Base-by-base conservation (phyloP, 495 filamentous ascomycete species). In the Parathielavia hyrcaniae region DNA sequence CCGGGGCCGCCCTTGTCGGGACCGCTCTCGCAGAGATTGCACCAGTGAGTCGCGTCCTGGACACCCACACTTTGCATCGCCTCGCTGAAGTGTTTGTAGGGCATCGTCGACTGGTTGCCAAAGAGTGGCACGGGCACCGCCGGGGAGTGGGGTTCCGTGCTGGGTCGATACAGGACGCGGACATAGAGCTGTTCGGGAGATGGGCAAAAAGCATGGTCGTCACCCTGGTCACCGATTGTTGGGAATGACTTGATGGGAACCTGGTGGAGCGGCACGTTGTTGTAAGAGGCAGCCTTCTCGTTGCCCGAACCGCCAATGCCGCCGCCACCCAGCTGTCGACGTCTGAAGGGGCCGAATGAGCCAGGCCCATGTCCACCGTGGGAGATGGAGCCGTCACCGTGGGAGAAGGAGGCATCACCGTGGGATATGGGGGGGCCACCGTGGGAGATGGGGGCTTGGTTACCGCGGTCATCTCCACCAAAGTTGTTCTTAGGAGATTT, bases 101-200 rank as follows among this genome's bases (percentile, higher is more conserved):
- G n/a, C 14, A 58, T 47, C 14, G 19, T 19, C 0, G 32, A 2
- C 1, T 45, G 30, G 49, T 12, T 45, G 16, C 49, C 49, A 7
- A 58, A 58, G 20, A 58, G 39, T 1, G 56, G 49, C 11, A 17
- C 39, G 9, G 56, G n/a, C 0, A 20, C 40, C 20, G 19, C 23
- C 14, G 17, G 26, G 0, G 17, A 4, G 9, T n/a, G 14, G 0
- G 39, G 39, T 2, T 64, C 30, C 11, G 32, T 16, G 47, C 9
- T 10, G 34, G 20, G 68, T 46, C 68, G 71, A 62, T 72, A 77
- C 17, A 75, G 55, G 40, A 76, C 74, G 0, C 75, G 72, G 8
- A 76, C 70, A 61, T 65, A 68, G 20, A 75, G 61, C 7, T 71
- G 56, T 17, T 69, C 55, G 0, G 49, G 46, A 14, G 55, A 14